Evolutionary conservation across 495 filamentous ascomycete species (phyloP), one percentile per base, ranked within the genome.

Genomic region (Neurospora africana): DNA sequence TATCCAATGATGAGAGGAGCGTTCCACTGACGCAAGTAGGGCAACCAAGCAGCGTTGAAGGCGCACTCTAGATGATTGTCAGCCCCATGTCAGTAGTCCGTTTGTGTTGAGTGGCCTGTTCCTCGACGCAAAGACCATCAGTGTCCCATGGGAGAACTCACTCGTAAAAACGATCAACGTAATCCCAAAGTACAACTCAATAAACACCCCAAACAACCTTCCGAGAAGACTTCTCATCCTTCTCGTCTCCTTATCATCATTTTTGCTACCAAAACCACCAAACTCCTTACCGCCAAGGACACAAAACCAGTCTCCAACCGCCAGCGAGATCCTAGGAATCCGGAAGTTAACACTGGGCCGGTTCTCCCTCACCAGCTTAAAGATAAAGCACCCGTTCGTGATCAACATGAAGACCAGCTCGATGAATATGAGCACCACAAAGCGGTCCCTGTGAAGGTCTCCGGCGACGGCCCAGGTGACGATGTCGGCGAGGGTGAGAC

Each of bases 301-400:
- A 23, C 73, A 76, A 10, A 13, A 15, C 5, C 44, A 71, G n/a
- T 71, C 71, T 7, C 75, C 75, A 27, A 76, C 23, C 41, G 70
- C 69, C 69, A 58, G 68, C 2, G 69, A 5, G 19, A 76, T 30
- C 36, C n/a, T 35, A 5, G 75, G 75, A 74, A 47, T 3, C 19
- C 4, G 6, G 1, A 67, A 35, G 13, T 30, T 43, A 4, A 58
- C 13, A 58, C 23, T 13, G 23, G 27, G 13, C 27, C 53, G 44
- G 21, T 33, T 61, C 71, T 21, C 9, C 21, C 33, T 30, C 21
- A 39, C 38, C 15, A 19, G 27, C 19, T 27, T 39, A 0, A 44
- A 27, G 5, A 75, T 23, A 9, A 43, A 44, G 58, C 11, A 30
- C 10, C 43, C 13, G 65, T 75, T 72, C 41, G 71, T 75, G 21